These are phyloP conservation scores for Grifola frondosa DNA, from an alignment of 1,284 basidiomycete species.

Conservation along the genomic window DNA sequence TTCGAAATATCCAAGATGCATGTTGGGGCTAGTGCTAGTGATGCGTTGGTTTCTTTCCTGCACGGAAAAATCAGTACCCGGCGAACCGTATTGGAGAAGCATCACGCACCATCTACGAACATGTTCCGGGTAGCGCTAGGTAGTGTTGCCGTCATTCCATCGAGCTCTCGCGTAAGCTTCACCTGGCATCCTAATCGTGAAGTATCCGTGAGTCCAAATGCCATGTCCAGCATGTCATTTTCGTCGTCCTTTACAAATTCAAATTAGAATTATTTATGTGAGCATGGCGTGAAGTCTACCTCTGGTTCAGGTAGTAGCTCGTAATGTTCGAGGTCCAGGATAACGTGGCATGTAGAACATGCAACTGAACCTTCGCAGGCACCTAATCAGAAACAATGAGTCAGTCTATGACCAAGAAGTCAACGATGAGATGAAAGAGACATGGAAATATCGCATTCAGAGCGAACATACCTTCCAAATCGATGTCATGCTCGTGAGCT, in stretches of 20 bases:
- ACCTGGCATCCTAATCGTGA: slow-evolving; percentile 86
- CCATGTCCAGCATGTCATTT: slow-evolving; percentile 98
- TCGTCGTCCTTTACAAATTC: slow-evolving; percentile 97
- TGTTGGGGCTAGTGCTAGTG: slow-evolving; percentile 37
- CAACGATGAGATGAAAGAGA: neutral
- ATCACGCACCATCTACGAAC: slow-evolving; percentile 83
- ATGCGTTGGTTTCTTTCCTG: slow-evolving; percentile 49
- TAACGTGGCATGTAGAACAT: slow-evolving; percentile 97
- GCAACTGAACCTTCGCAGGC: slow-evolving; percentile 97
- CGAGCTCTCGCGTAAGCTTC: slow-evolving; percentile 75
- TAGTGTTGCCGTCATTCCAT: slow-evolving; percentile 85
- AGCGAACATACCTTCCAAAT: slow-evolving; percentile 90
- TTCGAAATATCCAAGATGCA: too few species aligned
- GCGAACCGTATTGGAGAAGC: neutral
- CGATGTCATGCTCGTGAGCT: slow-evolving; percentile 95
- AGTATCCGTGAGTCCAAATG: slow-evolving; percentile 95
- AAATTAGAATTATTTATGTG: neutral
- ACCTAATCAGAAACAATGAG: slow-evolving; percentile 47
- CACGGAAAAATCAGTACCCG: neutral
- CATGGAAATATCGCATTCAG: neutral
- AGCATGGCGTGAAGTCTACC: slow-evolving; percentile 16
- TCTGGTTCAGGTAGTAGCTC: slow-evolving; percentile 88
- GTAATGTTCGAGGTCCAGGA: slow-evolving; percentile 81
- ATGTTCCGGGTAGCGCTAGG: slow-evolving; percentile 96
- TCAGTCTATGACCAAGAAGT: too few species aligned